Conservation (phyloP, 108 stramenopile genomes). For the Phaeodactylum tricornutum region DNA sequence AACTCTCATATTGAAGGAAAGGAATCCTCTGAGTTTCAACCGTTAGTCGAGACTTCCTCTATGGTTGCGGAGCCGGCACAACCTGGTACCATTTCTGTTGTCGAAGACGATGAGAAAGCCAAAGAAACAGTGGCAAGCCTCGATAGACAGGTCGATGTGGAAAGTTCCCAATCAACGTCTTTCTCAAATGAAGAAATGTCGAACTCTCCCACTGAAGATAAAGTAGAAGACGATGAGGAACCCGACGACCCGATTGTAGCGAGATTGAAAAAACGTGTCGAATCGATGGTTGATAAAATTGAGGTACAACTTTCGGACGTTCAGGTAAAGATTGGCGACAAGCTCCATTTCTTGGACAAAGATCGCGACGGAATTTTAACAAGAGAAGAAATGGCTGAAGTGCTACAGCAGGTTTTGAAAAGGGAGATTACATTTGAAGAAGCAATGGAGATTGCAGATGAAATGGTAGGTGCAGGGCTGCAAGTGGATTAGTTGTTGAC, state of each 20-base stretch:
- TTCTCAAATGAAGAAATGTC: slow-evolving; percentile 31
- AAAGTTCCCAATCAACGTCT: slow-evolving; percentile 31
- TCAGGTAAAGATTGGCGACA: slow-evolving; percentile 89
- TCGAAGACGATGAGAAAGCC: slow-evolving; percentile 17
- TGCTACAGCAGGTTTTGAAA: slow-evolving; percentile 66
- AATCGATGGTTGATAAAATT: slow-evolving; percentile 88
- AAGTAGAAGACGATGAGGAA: slow-evolving; percentile 10
- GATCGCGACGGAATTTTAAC: slow-evolving; percentile 88
- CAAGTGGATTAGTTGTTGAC: too few species aligned
- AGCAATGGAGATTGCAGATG: slow-evolving; percentile 65
- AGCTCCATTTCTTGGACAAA: slow-evolving; percentile 93
- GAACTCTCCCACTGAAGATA: slow-evolving; percentile 5
- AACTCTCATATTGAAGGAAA: too few species aligned
- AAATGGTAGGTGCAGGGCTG: slow-evolving; percentile 45
- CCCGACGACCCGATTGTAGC: slow-evolving; percentile 46
- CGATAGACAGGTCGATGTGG: slow-evolving; percentile 28
- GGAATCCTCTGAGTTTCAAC: slow-evolving; percentile 7
- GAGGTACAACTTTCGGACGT: slow-evolving; percentile 83
- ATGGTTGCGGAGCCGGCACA: too few species aligned
- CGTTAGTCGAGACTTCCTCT: background rate
- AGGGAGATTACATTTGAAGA: slow-evolving; percentile 68
- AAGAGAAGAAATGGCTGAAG: slow-evolving; percentile 76
- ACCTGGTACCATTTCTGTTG: background rate
- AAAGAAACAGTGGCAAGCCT: slow-evolving; percentile 24
- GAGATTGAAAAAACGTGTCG: slow-evolving; percentile 67